Conservation (phyloP, 306 rosid genomes). For the Trifolium fragiferum region DNA sequence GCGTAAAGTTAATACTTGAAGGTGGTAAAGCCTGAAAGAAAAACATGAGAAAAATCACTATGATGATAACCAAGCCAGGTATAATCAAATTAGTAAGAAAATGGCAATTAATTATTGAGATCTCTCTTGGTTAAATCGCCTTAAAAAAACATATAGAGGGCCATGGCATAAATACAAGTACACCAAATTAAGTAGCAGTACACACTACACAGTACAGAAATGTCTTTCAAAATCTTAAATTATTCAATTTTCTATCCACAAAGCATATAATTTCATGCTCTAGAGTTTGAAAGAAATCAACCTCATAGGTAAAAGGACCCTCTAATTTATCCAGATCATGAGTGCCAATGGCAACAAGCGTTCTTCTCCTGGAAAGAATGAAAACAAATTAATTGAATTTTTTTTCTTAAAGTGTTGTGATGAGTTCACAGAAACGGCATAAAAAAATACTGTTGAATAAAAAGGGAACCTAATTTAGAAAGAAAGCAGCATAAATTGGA, state of each 20-base stretch:
- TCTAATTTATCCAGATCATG: slow-evolving; percentile 88
- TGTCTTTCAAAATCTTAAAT: slow-evolving; percentile 17
- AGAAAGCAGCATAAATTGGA: slow-evolving; percentile 1
- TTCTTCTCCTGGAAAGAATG: slow-evolving; percentile 68
- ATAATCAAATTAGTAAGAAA: background rate
- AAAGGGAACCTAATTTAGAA: slow-evolving; percentile 15
- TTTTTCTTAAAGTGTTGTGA: background rate
- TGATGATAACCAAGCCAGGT: background rate
- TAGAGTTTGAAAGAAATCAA: slow-evolving; percentile 45
- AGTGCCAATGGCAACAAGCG: slow-evolving; percentile 96
- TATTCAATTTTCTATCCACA: slow-evolving; percentile 12
- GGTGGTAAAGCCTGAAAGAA: slow-evolving; percentile 88
- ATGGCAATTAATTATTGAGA: background rate
- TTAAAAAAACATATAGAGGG: background rate
- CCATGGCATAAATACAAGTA: background rate
- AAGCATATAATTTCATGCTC: slow-evolving; percentile 6
- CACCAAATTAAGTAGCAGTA: background rate
- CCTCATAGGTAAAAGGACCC: slow-evolving; percentile 94
- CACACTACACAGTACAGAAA: slow-evolving; percentile 14
- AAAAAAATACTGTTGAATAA: slow-evolving; percentile 5
- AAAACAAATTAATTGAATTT: slow-evolving; percentile 30
- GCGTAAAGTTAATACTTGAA: slow-evolving; percentile 72
- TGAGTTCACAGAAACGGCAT: slow-evolving; percentile 10
- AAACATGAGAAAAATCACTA: slow-evolving; percentile 4
- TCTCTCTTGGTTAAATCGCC: slow-evolving; percentile 4